These are phyloP conservation scores for Kazachstania sp. DNA, from an alignment of 1,139 yeast genomes.

Conservation along the genomic window DNA sequence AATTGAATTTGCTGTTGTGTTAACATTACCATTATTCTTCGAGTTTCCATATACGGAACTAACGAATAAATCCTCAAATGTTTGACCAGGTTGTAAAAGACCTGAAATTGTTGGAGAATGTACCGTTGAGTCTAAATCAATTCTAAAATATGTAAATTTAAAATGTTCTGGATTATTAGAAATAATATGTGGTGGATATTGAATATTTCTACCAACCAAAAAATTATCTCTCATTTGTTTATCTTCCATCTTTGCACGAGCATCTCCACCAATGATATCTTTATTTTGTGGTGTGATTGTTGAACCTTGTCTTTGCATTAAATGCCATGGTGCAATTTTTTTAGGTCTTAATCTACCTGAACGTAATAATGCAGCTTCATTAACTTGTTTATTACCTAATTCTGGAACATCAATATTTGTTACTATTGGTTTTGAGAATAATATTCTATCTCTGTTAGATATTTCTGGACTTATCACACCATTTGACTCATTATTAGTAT, in stretches of 20 bases:
- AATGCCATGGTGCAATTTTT: constrained; percentile 70
- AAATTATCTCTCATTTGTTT: constrained; percentile 21
- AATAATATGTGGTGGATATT: constrained; percentile 37
- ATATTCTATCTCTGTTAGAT: constrained; percentile 23
- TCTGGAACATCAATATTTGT: constrained; percentile 37
- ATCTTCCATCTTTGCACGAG: not conserved
- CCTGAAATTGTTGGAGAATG: constrained; percentile 90
- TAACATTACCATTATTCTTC: not conserved
- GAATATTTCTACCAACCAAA: constrained; percentile 28
- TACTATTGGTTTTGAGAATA: constrained; percentile 35
- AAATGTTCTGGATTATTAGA: constrained; percentile 40
- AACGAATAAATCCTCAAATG: constrained; percentile 43
- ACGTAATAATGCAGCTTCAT: constrained; percentile 51
- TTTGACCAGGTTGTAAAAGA: constrained; percentile 49
- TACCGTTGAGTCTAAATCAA: constrained; percentile 77
- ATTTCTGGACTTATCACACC: not conserved
- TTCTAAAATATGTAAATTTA: constrained; percentile 86
- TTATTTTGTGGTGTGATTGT: not conserved
- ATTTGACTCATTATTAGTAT: constrained; percentile 5
- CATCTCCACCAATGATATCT: not conserved
- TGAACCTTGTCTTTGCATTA: constrained; percentile 23
- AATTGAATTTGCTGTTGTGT: constrained; percentile 1
- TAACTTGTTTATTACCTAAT: constrained; percentile 41
- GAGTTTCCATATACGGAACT: constrained; percentile 31
- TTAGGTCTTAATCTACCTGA: constrained; percentile 67